A percentile compares a stretch with the other conserved stretches of the same genome.
Evolutionary conservation across 108 stramenopile genomes (phyloP).

Genomic region (Cyclotella sp.): DNA sequence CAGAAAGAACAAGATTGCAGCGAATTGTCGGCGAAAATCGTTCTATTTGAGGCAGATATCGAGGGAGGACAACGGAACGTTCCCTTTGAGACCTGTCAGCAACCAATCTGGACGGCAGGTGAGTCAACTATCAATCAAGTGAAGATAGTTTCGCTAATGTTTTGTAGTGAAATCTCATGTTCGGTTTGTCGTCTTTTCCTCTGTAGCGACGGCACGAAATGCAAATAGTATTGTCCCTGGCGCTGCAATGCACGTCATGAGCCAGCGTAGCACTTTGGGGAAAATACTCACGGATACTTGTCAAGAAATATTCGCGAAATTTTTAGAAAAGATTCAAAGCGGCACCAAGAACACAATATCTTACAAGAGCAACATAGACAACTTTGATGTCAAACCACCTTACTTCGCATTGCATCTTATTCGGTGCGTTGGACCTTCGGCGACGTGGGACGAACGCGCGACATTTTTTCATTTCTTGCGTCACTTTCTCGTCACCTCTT

Average conservation of each 20-base stretch:
- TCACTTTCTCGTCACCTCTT: slow-evolving; percentile 32
- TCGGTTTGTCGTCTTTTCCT: background rate
- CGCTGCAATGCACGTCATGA: slow-evolving; percentile 60
- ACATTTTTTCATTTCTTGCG: slow-evolving; percentile 45
- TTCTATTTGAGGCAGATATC: slow-evolving; percentile 47
- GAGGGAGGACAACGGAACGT: slow-evolving; percentile 17
- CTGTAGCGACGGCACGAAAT: slow-evolving; percentile 56
- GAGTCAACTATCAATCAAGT: background rate
- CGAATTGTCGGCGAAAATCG: slow-evolving; percentile 29
- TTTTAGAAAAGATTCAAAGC: slow-evolving; percentile 19
- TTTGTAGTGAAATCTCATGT: background rate
- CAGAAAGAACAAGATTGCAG: background rate
- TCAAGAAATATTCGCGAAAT: slow-evolving; percentile 29
- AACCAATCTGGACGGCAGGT: slow-evolving; percentile 53
- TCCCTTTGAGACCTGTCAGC: slow-evolving; percentile 22
- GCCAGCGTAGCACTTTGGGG: slow-evolving; percentile 33
- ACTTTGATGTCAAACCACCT: slow-evolving; percentile 44
- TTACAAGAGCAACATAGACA: slow-evolving; percentile 21
- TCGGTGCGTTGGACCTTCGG: slow-evolving; percentile 44
- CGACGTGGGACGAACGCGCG: slow-evolving; percentile 39
- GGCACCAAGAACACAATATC: slow-evolving; percentile 16
- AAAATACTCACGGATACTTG: slow-evolving; percentile 41
- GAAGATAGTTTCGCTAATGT: background rate
- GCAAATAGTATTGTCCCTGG: slow-evolving; percentile 57
- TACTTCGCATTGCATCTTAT: slow-evolving; percentile 54